Conservation (phyloP, 106 monocot species). For the Dactylorhiza incarnata region DNA sequence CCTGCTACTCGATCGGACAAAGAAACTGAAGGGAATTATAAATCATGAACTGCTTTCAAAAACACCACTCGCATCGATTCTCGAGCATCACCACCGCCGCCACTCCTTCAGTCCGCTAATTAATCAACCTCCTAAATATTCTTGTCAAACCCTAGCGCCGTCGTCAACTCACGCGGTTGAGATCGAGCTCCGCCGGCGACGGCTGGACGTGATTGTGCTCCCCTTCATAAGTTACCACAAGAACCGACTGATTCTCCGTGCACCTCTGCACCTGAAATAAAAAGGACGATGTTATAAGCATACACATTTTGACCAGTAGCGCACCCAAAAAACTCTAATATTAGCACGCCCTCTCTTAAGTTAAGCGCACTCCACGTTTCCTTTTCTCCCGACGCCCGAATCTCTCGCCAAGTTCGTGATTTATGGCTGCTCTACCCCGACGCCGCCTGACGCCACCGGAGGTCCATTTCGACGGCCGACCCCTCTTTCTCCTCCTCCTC, state of each 20-base stretch:
- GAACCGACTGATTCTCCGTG: constrained; percentile 32
- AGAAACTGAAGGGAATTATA: not conserved
- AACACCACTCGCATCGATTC: not conserved
- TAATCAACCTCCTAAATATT: not conserved
- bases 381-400: too few relatives aligned
- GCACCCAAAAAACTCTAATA: too few relatives aligned
- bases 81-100: not conserved
- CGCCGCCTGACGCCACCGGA: too few relatives aligned
- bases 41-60: not conserved
- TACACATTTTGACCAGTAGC: too few relatives aligned
- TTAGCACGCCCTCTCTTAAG: too few relatives aligned
- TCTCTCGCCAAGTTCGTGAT: too few relatives aligned
- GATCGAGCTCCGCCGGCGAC: not conserved
- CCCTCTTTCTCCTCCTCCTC: too few relatives aligned
- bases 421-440: too few relatives aligned
- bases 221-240: constrained; percentile 71
- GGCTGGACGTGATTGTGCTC: constrained; percentile 33
- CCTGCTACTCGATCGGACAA: too few relatives aligned
- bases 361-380: too few relatives aligned
- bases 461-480: too few relatives aligned
- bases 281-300: too few relatives aligned
- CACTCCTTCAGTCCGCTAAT: not conserved
- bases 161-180: not conserved
- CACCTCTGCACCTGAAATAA: constrained; percentile 57
- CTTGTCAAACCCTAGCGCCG: not conserved